Percentiles rank a stretch among this genome's conserved stretches.
Conservation (phyloP, 1,139 yeast genomes). For the Candida gigantensis region DNA sequence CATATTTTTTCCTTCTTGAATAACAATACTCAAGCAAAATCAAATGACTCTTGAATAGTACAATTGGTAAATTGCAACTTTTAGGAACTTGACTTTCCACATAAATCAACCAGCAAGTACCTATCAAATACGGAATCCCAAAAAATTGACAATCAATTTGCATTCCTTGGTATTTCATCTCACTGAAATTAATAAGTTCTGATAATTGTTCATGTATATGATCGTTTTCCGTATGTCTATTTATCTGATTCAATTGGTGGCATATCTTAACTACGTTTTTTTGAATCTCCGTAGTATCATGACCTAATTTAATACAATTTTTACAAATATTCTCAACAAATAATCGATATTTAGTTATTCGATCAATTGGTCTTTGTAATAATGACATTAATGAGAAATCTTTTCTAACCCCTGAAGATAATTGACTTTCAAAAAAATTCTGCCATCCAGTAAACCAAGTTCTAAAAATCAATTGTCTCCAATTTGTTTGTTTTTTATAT, state of each 20-base stretch:
- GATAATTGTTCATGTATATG: background rate
- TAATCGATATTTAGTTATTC: conserved; percentile 53
- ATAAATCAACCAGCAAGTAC: conserved; percentile 45
- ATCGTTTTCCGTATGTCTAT: conserved; percentile 5
- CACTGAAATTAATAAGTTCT: conserved; percentile 16
- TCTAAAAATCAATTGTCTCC: conserved; percentile 2
- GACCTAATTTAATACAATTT: conserved; percentile 13
- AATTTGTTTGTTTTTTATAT: background rate
- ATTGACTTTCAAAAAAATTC: conserved; percentile 44
- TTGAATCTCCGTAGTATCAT: conserved; percentile 2
- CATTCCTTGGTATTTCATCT: conserved; percentile 10
- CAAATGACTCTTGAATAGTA: conserved; percentile 55
- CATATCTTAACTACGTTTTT: conserved; percentile 5
- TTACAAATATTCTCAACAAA: conserved; percentile 44
- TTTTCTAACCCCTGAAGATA: conserved; percentile 26
- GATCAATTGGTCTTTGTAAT: conserved; percentile 53
- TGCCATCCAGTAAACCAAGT: conserved; percentile 35
- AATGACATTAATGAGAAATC: conserved; percentile 54
- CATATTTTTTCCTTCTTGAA: conserved; percentile 16
- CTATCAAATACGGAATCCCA: conserved; percentile 41
- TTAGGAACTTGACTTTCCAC: conserved; percentile 21
- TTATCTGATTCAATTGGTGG: conserved; percentile 7
- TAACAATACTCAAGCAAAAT: conserved; percentile 24
- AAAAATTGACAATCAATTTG: conserved; percentile 33
- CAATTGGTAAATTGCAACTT: conserved; percentile 33